phyloP scores from a whole-genome alignment of 805 yeast genomes.

The Middelhovenomyces tepae region DNA sequence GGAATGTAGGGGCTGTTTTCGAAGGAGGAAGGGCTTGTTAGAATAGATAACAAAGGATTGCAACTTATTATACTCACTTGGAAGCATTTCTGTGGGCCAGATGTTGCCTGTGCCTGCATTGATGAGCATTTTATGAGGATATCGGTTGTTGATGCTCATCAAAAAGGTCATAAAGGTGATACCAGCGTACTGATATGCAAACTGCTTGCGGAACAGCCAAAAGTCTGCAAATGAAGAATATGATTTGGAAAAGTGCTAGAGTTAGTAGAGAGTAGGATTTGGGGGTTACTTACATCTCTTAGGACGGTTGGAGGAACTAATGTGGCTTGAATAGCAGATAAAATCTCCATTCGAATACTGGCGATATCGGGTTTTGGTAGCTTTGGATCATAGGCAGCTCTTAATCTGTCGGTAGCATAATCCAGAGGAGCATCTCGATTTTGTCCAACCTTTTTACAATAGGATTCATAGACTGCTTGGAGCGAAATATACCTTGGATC shows the following conservation, averaged over 20 bases:
- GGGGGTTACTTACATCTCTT: constrained; percentile 37
- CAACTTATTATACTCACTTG: constrained; percentile 51
- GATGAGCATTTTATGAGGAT: constrained; percentile 86
- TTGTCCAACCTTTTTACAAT: constrained; percentile 62
- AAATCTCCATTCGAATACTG: constrained; percentile 82
- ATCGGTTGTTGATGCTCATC: constrained; percentile 88
- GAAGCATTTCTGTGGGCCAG: constrained; percentile 93
- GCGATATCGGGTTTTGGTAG: constrained; percentile 87
- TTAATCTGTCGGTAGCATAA: constrained; percentile 72
- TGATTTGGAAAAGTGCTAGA: constrained; percentile 49
- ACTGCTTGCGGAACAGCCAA: constrained; percentile 95
- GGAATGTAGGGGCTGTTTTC: constrained; percentile 72
- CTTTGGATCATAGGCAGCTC: constrained; percentile 89
- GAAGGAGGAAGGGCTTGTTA: constrained; percentile 27
- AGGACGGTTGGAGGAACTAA: constrained; percentile 79
- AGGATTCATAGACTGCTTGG: constrained; percentile 80
- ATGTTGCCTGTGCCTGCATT: constrained; percentile 77
- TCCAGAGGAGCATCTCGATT: constrained; percentile 86
- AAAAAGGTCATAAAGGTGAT: constrained; percentile 86
- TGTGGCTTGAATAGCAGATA: constrained; percentile 80
- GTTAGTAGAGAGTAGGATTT: not conserved
- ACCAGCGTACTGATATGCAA: constrained; percentile 89
- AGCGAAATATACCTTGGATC: constrained; percentile 67
- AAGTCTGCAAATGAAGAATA: constrained; percentile 83
- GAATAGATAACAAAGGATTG: constrained; percentile 22